Percentiles rank a stretch among this genome's conserved stretches.
phyloP scores from a whole-genome alignment of 305 asterid species.

The Fraxinus latifolia region DNA sequence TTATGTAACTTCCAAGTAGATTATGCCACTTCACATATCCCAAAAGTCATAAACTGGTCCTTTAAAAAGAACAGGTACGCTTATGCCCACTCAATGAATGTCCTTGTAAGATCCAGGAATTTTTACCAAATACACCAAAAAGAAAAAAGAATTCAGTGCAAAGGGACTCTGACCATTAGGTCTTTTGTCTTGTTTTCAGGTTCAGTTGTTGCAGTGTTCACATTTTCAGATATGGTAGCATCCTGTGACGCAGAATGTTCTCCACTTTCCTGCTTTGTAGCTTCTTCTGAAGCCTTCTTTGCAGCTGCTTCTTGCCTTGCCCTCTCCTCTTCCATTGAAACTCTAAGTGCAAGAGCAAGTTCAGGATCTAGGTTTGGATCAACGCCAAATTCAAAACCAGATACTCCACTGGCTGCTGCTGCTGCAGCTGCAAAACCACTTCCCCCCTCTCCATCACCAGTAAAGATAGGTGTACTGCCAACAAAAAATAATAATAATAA shows the following conservation, averaged over 20 bases:
- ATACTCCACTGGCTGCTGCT: conserved; percentile 68
- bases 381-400: conserved; percentile 93
- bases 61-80: not conserved
- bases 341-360: conserved; percentile 98
- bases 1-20: not conserved
- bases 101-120: not conserved
- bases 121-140: not conserved
- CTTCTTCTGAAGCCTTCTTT: conserved; percentile 87
- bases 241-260: conserved; percentile 72
- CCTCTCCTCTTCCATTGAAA: conserved; percentile 99
- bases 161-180: conserved; percentile 51
- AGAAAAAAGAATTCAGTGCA: conserved; percentile 6
- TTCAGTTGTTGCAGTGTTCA: conserved; percentile 55
- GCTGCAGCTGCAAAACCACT: conserved; percentile 86
- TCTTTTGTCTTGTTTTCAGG: conserved; percentile 66
- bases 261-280: conserved; percentile 63
- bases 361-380: conserved; percentile 99
- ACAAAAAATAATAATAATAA: not conserved
- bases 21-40: not conserved
- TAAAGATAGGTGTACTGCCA: conserved; percentile 86
- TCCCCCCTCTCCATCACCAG: conserved; percentile 95
- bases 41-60: not conserved
- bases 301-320: conserved; percentile 99
- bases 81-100: not conserved
- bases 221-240: conserved; percentile 73